Evolutionary conservation across 140 eudicot genomes (phyloP).

Genomic region (Stevia rebaudiana): DNA sequence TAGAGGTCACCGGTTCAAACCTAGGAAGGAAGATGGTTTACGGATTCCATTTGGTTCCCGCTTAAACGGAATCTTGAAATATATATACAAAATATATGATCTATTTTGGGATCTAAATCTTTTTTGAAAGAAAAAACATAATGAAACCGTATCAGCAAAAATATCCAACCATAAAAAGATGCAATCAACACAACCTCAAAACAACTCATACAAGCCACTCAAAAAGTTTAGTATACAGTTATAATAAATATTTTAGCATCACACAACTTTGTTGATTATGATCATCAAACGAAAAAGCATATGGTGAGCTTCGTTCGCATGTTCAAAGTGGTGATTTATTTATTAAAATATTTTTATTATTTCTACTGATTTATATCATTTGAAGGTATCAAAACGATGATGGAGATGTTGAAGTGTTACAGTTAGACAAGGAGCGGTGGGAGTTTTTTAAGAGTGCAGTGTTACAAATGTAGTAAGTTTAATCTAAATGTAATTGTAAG

Average conservation of each 20-base stretch:
- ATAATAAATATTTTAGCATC: not conserved
- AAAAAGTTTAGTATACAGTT: conserved; percentile 41
- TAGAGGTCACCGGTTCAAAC: no score
- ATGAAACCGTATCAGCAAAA: conserved; percentile 16
- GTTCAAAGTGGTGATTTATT: not conserved
- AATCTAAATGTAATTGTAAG: no score
- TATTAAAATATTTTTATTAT: not conserved
- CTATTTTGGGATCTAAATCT: conserved; percentile 5
- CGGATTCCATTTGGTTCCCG: no score
- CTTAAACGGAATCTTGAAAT: no score
- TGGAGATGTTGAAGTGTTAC: conserved; percentile 93
- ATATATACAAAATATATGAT: no score
- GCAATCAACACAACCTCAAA: conserved; percentile 19
- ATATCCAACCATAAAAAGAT: conserved; percentile 22
- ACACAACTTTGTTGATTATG: conserved; percentile 54
- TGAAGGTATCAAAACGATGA: conserved; percentile 78
- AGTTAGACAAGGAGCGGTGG: conserved; percentile 84
- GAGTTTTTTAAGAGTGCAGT: conserved; percentile 57
- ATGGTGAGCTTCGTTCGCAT: conserved; percentile 67
- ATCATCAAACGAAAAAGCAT: conserved; percentile 68
- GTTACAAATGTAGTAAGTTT: no score
- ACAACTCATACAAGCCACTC: conserved; percentile 16
- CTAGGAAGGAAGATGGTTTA: no score
- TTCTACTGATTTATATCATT: conserved; percentile 4
- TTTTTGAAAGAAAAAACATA: not conserved